phyloP scores from a whole-genome alignment of 1,284 basidiomycete genomes.

The Lentinula novae-zelandiae region DNA sequence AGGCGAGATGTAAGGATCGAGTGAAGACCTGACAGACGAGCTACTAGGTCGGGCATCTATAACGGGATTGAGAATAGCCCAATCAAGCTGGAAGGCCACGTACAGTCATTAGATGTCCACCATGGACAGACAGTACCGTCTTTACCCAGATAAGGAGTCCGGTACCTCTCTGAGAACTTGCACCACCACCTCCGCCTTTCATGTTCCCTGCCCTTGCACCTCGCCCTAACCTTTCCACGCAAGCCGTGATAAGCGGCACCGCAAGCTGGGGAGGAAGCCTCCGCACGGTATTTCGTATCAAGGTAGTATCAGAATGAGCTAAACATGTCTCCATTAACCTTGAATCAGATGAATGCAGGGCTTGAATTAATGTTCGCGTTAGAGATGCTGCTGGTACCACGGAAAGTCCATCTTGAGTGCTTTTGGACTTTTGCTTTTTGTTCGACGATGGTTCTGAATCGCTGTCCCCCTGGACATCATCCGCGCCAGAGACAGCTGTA shows the following conservation, averaged over 20 bases:
- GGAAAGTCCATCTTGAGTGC: slow-evolving; percentile 31
- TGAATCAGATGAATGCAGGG: slow-evolving; percentile 92
- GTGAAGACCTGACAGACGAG: slow-evolving; percentile 81
- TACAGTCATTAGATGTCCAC: slow-evolving; percentile 93
- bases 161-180: slow-evolving; percentile 83
- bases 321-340: slow-evolving; percentile 88
- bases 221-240: slow-evolving; percentile 85
- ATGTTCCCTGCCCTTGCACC: slow-evolving; percentile 70
- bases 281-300: slow-evolving; percentile 88
- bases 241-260: slow-evolving; percentile 83
- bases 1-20: slow-evolving; percentile 79
- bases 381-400: slow-evolving; percentile 83
- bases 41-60: slow-evolving; percentile 84
- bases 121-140: slow-evolving; percentile 83
- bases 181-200: slow-evolving; percentile 78
- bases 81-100: slow-evolving; percentile 26
- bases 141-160: slow-evolving; percentile 88
- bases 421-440: slow-evolving; percentile 26
- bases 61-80: slow-evolving; percentile 8
- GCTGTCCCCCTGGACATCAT: slow-evolving; percentile 43
- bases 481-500: slow-evolving; percentile 60
- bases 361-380: slow-evolving; percentile 93
- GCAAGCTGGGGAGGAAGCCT: slow-evolving; percentile 89
- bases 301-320: slow-evolving; percentile 72
- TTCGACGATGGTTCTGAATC: slow-evolving; percentile 24